Evolutionary conservation across 2,329 filamentous ascomycete genomes (phyloP).

Genomic region (Aspergillus luchuensis): DNA sequence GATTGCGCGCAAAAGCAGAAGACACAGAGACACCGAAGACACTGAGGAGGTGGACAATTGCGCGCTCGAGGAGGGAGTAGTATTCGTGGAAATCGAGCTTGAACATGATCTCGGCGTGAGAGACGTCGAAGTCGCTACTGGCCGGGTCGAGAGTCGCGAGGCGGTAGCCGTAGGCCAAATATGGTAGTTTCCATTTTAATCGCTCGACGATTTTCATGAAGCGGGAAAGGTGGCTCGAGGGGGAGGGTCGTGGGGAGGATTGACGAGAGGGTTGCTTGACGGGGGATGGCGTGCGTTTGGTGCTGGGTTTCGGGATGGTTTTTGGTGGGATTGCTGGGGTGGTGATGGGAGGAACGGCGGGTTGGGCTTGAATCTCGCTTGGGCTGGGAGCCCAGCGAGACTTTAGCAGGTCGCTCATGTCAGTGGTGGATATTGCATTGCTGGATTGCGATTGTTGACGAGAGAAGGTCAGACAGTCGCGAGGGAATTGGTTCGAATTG

Average conservation of each 20-base stretch:
- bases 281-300: not conserved
- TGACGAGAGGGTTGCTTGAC: conserved; percentile 4
- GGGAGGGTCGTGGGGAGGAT: conserved; percentile 11
- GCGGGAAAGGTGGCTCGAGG: conserved; percentile 53
- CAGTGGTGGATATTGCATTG: not conserved
- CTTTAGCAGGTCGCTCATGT: conserved; percentile 19
- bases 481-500: no score
- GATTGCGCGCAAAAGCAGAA: conserved; percentile 26
- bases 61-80: conserved; percentile 71
- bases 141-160: conserved; percentile 47
- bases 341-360: not conserved
- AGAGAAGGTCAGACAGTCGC: not conserved
- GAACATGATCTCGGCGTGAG: conserved; percentile 65
- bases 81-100: conserved; percentile 79
- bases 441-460: not conserved
- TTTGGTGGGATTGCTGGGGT: not conserved
- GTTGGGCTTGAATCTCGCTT: not conserved
- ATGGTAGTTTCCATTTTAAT: conserved; percentile 65
- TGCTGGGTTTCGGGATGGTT: not conserved
- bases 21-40: conserved; percentile 62
- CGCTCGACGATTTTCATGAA: conserved; percentile 64
- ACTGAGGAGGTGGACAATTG: conserved; percentile 66
- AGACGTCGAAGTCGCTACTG: conserved; percentile 21
- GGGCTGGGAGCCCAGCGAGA: conserved; percentile 29
- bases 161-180: conserved; percentile 60